phyloP scores from a whole-genome alignment of 305 asterid species.

The Coffea humblotiana region DNA sequence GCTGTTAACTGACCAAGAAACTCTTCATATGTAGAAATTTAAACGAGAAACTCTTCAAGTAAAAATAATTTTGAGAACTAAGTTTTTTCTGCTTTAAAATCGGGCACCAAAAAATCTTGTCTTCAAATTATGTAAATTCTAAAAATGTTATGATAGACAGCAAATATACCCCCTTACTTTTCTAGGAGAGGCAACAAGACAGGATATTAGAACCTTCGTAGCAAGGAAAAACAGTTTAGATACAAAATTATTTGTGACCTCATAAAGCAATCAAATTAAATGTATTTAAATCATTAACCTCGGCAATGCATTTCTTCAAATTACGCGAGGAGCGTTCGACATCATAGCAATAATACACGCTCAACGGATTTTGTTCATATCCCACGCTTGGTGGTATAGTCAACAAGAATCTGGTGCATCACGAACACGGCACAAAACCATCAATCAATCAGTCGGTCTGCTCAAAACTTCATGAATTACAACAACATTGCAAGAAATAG shows the following conservation, averaged over 20 bases:
- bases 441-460: background rate
- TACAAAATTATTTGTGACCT: background rate
- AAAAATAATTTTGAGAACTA: background rate
- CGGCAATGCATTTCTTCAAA: constrained; percentile 86
- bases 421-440: constrained; percentile 14
- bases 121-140: background rate
- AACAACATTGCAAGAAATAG: constrained; percentile 1
- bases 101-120: background rate
- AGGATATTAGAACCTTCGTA: background rate
- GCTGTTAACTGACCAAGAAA: background rate
- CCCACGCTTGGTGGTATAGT: constrained; percentile 96
- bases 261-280: background rate
- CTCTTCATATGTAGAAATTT: too few species aligned
- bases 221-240: constrained; percentile 5
- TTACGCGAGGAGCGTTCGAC: constrained; percentile 46
- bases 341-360: constrained; percentile 84
- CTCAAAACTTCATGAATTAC: background rate
- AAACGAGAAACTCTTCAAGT: too few species aligned
- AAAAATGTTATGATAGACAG: too few species aligned
- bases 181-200: background rate
- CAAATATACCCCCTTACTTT: background rate
- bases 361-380: constrained; percentile 86
- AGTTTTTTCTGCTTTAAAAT: background rate
- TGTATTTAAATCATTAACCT: constrained; percentile 44
- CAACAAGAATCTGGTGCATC: constrained; percentile 64